These are phyloP conservation scores for Tricholoma saponaceum DNA, from an alignment of 768 basidiomycete genomes.

Conservation along the genomic window DNA sequence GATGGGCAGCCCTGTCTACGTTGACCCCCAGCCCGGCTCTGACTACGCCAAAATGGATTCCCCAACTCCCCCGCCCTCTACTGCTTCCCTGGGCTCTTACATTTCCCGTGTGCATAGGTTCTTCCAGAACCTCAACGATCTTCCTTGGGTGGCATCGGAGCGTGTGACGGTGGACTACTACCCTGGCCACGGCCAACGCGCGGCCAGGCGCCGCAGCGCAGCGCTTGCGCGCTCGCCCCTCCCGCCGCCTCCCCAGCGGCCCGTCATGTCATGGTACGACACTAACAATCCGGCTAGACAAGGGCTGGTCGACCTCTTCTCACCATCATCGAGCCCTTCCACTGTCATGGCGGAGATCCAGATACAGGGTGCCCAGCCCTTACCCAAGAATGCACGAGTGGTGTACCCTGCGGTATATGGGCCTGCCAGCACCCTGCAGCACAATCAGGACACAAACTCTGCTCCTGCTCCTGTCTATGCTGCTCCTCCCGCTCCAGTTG, in stretches of 20 bases:
- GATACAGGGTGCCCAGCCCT: neutral
- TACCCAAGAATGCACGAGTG: slow-evolving; percentile 4
- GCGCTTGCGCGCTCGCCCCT: neutral
- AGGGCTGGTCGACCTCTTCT: slow-evolving; percentile 9
- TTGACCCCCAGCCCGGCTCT: slow-evolving; percentile 22
- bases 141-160: slow-evolving; percentile 31
- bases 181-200: slow-evolving; percentile 18
- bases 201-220: slow-evolving; percentile 7
- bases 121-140: slow-evolving; percentile 25
- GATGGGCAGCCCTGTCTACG: slow-evolving; percentile 20
- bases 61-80: slow-evolving; percentile 14
- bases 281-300: neutral
- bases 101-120: slow-evolving; percentile 25
- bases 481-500: neutral
- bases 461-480: neutral
- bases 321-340: slow-evolving; percentile 8
- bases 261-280: slow-evolving; percentile 14
- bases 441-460: neutral
- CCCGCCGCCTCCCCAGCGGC: neutral
- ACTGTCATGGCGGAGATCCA: slow-evolving; percentile 1
- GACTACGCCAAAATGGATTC: slow-evolving; percentile 34
- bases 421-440: neutral
- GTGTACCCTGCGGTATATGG: slow-evolving; percentile 2
- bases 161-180: slow-evolving; percentile 29
- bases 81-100: slow-evolving; percentile 24